Evolutionary conservation across 352 stramenopile species (phyloP), one percentile per base, ranked within the genome.

Genomic region (Phytophthora colocasiae): DNA sequence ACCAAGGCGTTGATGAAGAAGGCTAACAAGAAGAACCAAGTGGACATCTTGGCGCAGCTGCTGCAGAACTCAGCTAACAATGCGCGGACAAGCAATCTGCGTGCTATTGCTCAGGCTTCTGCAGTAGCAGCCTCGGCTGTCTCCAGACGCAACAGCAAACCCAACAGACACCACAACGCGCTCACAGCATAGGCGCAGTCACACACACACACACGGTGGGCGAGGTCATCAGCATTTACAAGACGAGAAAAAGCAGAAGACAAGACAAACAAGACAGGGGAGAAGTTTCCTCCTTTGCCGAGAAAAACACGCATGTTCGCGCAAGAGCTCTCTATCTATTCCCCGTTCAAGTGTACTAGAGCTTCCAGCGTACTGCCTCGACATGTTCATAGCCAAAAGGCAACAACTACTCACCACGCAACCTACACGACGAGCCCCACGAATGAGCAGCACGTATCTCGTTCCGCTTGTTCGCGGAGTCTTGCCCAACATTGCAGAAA

Each of bases 11-110:
- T 74, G 15, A 75, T 78, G 62, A 74, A 66, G 58, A 81, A 79
- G 55, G 53, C 56, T 36, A 79, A 77, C 61, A 75, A 77, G 52
- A 80, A 78, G 54, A 80, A 78, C 43, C 77, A 82, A 62, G 61
- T 79, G 40, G 77, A 85, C 32, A 71, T 82, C 34, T 47, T 85
- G 19, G 73, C 73, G 8, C 72, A 78, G 62, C 46, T 85, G 63
- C 51, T 82, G 53, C 59, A 64, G 40, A 75, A 70, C 46, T 81
- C 76, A 32, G 69, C 76, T 3, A 71, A 73, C 45, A 78, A 63
- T 38, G 71, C 71, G 39, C 53, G 34, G 12, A 69, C 65, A 43
- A 75, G 58, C 43, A 75, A 75, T 58, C 52, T 78, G 48, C 71
- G 71, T 31, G 66, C 71, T 17, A 75, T 78, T 36, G 71, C 71